Percentiles rank a stretch among this genome's conserved stretches.
These are phyloP conservation scores for Phytopythium montanum DNA, from an alignment of 352 stramenopile species.

Conservation along the genomic window DNA sequence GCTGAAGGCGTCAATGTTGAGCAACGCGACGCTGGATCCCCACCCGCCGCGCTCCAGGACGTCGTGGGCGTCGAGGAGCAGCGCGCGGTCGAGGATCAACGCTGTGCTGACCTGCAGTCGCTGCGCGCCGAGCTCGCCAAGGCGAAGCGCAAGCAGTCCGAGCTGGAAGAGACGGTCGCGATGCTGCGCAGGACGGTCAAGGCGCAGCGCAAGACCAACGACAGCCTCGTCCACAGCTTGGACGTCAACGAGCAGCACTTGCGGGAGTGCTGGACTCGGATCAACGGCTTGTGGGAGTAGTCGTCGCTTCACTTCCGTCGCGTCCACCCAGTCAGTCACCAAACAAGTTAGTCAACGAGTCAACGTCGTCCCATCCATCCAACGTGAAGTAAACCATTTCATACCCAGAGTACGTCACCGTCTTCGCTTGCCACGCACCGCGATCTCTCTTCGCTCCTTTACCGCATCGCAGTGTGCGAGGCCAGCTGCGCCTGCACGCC, in stretches of 20 bases:
- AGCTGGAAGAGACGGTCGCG: not conserved
- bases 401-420: not conserved
- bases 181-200: not conserved
- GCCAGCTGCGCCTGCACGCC: conserved; percentile 29
- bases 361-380: not conserved
- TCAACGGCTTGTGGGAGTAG: not conserved
- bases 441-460: not conserved
- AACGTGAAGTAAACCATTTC: not conserved
- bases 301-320: too few species aligned
- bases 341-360: not conserved
- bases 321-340: too few species aligned
- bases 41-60: not conserved
- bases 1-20: not conserved
- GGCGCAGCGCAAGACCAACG: not conserved
- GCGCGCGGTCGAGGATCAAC: not conserved
- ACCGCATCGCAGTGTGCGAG: conserved; percentile 3
- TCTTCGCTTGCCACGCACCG: not conserved
- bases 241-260: not conserved
- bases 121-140: not conserved
- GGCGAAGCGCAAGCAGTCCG: not conserved
- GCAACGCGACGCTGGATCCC: not conserved
- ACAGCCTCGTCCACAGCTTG: not conserved
- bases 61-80: not conserved
- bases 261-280: not conserved
- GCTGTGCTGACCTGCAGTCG: not conserved